Evolutionary conservation across 23 red algal species (phyloP), one percentile per base, ranked within the genome.

Genomic region (Gracilariopsis chorda): DNA sequence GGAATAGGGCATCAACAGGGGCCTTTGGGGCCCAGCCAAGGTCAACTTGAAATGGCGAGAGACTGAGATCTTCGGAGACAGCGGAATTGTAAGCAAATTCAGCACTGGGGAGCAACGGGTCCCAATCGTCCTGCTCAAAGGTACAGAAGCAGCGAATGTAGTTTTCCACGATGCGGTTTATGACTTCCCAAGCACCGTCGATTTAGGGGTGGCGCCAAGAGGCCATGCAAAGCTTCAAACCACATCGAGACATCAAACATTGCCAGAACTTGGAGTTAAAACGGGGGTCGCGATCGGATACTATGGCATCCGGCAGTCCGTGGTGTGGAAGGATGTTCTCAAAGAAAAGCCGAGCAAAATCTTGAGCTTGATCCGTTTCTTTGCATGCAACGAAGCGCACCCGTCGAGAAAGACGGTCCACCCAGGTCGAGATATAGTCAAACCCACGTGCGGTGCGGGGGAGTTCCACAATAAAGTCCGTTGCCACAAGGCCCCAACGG

Each of bases 61-160:
- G 23, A 36, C 30, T n/a, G 11, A 82, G 9, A 36, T 69, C 81
- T 21, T 65, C 4, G 25, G 35, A 19, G 23, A 49, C 34, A 19
- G 56, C 81, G 6, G 56, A 86, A 41, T 86, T 86, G 81, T 70
- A 86, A 24, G 81, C 55, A 48, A 86, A 86, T 32, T 86, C 81
- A 4, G 81, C 81, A 30, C n/a, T 11, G 40, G 60, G 36, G 4
- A 86, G 42, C 14, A 86, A 41, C 4, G 9, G 0, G 0, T 86
- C 81, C 56, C 58, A 86, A 12, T 86, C 27, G 48, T 69, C 43
- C 42, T 86, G 60, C 12, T 46, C 57, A 0, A 45, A 42, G 23
- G 21, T 9, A 35, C 57, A 86, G 33, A 49, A 86, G 24, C 56
- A 86, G 16, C 57, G 60, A 0, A 86, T 16, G 57, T 86, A 55